A percentile compares a stretch with the other conserved stretches of the same genome.
Evolutionary conservation across 2,329 filamentous ascomycete species (phyloP).

Genomic region (Exophiala sideris): DNA sequence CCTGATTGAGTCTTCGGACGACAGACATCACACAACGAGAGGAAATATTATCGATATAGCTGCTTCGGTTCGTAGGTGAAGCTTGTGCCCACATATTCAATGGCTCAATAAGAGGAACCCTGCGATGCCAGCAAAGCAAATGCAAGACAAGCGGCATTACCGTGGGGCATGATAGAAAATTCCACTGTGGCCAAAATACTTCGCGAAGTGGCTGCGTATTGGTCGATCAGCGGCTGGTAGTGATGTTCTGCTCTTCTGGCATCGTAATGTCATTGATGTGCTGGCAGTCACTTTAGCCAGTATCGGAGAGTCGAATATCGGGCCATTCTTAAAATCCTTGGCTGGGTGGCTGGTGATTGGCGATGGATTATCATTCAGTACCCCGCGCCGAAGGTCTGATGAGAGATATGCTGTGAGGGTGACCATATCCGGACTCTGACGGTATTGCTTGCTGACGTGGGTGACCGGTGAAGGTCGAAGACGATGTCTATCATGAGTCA

Average conservation of each 20-base stretch:
- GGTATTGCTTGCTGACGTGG: conserved; percentile 14
- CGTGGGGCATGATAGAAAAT: conserved; percentile 27
- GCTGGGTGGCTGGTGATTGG: conserved; percentile 20
- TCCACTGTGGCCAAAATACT: conserved; percentile 29
- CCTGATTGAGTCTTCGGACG: conserved; percentile 11
- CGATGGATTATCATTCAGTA: conserved; percentile 3
- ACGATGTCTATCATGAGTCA: not conserved
- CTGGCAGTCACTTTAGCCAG: conserved; percentile 29
- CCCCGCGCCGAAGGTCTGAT: conserved; percentile 17
- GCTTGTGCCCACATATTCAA: conserved; percentile 18
- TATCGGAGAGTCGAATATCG: conserved; percentile 24
- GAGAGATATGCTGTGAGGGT: conserved; percentile 4
- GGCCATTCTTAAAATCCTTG: conserved; percentile 21
- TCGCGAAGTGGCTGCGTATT: conserved; percentile 23
- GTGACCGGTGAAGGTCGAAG: conserved; percentile 21
- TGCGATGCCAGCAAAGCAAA: conserved; percentile 30
- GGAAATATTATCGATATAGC: conserved; percentile 19
- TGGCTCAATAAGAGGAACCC: conserved; percentile 18
- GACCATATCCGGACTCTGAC: conserved; percentile 7
- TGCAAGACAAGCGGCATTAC: conserved; percentile 22
- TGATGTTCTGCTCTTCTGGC: conserved; percentile 18
- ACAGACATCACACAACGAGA: conserved; percentile 16
- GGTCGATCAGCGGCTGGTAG: conserved; percentile 18
- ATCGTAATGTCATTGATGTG: conserved; percentile 29
- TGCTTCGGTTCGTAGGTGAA: conserved; percentile 21